A percentile compares a stretch with the other conserved stretches of the same genome.
phyloP scores from a whole-genome alignment of 345 rosid genomes.

The Gossypium stocksii region DNA sequence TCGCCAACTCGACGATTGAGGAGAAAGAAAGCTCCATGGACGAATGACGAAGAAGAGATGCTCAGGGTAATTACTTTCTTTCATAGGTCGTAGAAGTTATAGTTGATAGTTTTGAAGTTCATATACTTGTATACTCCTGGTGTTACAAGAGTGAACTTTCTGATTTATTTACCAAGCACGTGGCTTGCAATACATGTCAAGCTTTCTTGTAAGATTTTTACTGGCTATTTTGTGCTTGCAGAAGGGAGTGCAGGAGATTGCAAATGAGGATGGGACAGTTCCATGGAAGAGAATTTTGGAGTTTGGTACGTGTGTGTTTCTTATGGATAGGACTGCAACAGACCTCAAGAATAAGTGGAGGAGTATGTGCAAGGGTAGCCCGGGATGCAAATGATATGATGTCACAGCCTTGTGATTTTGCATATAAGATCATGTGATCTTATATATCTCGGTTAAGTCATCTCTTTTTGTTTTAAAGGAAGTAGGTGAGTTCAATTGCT shows the following conservation, averaged over 20 bases:
- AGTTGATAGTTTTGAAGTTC: slow-evolving; percentile 1
- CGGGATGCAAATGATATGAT: slow-evolving; percentile 16
- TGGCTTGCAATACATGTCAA: not conserved
- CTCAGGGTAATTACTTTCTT: slow-evolving; percentile 31
- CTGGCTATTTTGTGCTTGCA: slow-evolving; percentile 20
- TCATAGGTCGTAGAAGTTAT: not conserved
- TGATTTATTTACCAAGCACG: not conserved
- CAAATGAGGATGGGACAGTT: slow-evolving; percentile 15
- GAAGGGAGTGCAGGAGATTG: slow-evolving; percentile 37
- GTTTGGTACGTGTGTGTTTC: slow-evolving; percentile 28
- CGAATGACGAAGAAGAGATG: slow-evolving; percentile 35
- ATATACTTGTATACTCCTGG: not conserved
- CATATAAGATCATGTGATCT: not conserved
- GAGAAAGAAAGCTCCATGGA: slow-evolving; percentile 39
- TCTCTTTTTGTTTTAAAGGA: not conserved
- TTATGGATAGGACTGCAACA: slow-evolving; percentile 25
- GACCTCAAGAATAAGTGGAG: slow-evolving; percentile 46
- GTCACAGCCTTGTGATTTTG: slow-evolving; percentile 11
- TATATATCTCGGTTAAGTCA: not conserved
- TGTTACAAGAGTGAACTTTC: not conserved
- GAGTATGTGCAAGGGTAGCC: slow-evolving; percentile 29
- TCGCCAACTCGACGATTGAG: slow-evolving; percentile 27
- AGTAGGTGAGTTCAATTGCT: not conserved
- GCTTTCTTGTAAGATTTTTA: not conserved
- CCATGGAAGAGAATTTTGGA: slow-evolving; percentile 44